Evolutionary conservation across 2,329 filamentous ascomycete species (phyloP).

Genomic region (Hymenoscyphus linearis): DNA sequence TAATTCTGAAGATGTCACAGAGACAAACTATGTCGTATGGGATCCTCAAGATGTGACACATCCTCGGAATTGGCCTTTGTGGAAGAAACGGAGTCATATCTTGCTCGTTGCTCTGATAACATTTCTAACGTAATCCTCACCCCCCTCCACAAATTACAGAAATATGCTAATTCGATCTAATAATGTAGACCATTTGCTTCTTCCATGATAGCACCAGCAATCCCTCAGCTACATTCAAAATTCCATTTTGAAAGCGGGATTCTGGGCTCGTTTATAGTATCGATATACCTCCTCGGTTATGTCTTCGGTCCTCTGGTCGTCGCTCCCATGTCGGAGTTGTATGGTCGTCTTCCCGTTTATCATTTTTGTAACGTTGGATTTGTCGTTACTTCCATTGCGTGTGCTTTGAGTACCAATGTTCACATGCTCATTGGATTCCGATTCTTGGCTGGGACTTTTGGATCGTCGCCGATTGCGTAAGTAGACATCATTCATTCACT

Average conservation of each 20-base stretch:
- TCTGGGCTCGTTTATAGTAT: background rate
- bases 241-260: background rate
- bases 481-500: slow-evolving; percentile 1
- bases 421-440: slow-evolving; percentile 51
- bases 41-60: background rate
- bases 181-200: background rate
- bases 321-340: slow-evolving; percentile 54
- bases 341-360: slow-evolving; percentile 48
- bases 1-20: background rate
- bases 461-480: slow-evolving; percentile 30
- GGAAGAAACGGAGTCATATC: slow-evolving; percentile 1
- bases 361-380: slow-evolving; percentile 46
- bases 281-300: slow-evolving; percentile 15
- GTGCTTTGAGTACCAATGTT: slow-evolving; percentile 44
- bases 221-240: background rate
- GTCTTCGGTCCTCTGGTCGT: slow-evolving; percentile 24
- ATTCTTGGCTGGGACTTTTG: slow-evolving; percentile 50
- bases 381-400: slow-evolving; percentile 47
- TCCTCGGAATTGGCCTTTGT: background rate
- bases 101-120: background rate
- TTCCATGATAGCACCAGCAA: background rate
- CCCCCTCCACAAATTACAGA: background rate
- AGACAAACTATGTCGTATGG: background rate
- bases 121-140: background rate
- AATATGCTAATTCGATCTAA: background rate